These are phyloP conservation scores for Sicyos edulis DNA, from an alignment of 306 rosid species.

Conservation along the genomic window DNA sequence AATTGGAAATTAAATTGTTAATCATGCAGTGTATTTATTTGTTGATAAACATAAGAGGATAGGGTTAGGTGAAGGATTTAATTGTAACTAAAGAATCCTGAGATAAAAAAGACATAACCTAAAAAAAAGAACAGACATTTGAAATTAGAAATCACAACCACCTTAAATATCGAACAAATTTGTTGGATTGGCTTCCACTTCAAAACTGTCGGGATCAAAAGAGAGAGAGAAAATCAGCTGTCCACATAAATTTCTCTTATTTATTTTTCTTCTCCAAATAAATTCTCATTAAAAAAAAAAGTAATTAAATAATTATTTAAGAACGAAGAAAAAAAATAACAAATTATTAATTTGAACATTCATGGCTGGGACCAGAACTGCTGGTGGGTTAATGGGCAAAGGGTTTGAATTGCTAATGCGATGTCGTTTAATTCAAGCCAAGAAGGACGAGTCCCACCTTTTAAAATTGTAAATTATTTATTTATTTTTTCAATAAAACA, in stretches of 20 bases:
- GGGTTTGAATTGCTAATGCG: slow-evolving; percentile 13
- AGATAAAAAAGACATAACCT: background rate
- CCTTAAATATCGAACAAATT: slow-evolving; percentile 17
- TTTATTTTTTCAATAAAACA: background rate
- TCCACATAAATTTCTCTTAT: background rate
- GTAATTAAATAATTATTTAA: background rate
- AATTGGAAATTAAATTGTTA: background rate
- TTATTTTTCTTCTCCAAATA: background rate
- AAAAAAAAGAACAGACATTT: background rate
- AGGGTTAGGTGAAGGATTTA: background rate
- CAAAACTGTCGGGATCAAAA: background rate
- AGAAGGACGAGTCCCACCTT: slow-evolving; percentile 17
- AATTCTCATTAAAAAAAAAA: background rate
- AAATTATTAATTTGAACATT: slow-evolving; percentile 12
- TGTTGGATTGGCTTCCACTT: slow-evolving; percentile 1
- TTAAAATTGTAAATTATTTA: background rate
- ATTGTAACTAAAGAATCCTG: background rate
- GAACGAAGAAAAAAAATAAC: background rate
- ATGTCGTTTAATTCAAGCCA: slow-evolving; percentile 14
- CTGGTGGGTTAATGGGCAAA: slow-evolving; percentile 21
- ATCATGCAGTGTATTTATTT: background rate
- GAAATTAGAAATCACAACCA: slow-evolving; percentile 18
- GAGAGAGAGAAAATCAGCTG: slow-evolving; percentile 1
- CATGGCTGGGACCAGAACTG: slow-evolving; percentile 19
- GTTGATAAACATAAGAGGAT: background rate